Base-by-base conservation (phyloP, 169 alveolate species). In the Amoebophrya sp. region DNA sequence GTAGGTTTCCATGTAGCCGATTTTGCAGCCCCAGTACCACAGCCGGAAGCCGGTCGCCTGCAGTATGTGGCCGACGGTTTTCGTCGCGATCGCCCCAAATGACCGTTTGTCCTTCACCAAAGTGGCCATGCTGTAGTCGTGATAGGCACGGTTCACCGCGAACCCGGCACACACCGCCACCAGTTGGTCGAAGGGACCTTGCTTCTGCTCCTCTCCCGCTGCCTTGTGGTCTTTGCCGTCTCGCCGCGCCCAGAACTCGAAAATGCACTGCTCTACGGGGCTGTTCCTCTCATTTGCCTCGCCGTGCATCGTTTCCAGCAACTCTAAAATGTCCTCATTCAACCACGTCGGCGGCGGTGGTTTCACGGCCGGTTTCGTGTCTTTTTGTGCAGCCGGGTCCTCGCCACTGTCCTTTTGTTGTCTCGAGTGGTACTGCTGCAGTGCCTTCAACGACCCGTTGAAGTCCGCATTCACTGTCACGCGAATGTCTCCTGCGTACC, bases 11-110 rank as follows among this genome's bases (percentile, higher is more conserved):
- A 58, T 58, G 78, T 58, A 58, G 78, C 78, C 78, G 23, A 58
- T 58, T n/a, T 58, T 58, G 78, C 78, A 58, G 78, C 78, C 78
- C 78, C 78, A 58, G 78, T 58, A 58, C 78, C 78, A 58, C 0
- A 58, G 0, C 23, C 23, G 29, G 23, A 58, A 58, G 7, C 78
- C 78, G 7, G 39, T 23, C 23, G 0, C 23, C 38, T n/a, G 78
- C 34, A 58, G 78, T 16, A 58, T 7, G 78, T 58, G 78, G 29
- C 78, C 78, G 78, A 58, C 78, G 10, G 23, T 16, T 16, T 58
- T 58, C 29, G 29, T 23, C 7, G 78, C 78, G 23, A 58, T 58
- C 38, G 26, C 38, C 34, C 78, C 38, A 4, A 58, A 58, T 13
- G 48, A 42, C 48, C 48, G 48, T 13, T 42, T 42, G 48, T 42